Conservation (phyloP, 177 flowering plant species). For the Vitis hybrid region DNA sequence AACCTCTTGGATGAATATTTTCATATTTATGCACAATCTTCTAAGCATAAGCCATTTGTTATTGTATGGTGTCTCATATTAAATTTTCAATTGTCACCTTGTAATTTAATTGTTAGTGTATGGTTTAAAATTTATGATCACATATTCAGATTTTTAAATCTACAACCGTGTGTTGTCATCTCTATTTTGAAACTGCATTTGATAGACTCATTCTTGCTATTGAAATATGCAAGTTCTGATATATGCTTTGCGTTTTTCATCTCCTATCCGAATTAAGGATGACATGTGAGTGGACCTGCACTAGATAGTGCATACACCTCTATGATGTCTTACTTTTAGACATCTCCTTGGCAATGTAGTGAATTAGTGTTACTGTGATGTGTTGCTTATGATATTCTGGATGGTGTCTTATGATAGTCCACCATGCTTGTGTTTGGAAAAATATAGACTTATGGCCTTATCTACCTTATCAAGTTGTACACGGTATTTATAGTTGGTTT, state of each 20-base stretch:
- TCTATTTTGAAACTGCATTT: background rate
- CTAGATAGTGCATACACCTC: background rate
- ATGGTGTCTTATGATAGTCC: background rate
- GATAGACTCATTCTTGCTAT: background rate
- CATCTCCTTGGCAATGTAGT: no score
- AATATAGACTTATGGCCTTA: background rate
- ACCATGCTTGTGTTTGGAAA: background rate
- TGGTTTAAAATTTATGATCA: no score
- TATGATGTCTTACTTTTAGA: background rate
- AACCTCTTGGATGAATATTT: no score
- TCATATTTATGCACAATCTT: no score
- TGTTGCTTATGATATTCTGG: background rate
- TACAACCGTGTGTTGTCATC: no score
- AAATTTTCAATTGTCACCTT: no score
- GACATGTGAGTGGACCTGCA: slow-evolving; percentile 65
- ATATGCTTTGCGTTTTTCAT: slow-evolving; percentile 90
- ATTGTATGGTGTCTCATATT: no score
- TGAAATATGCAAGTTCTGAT: slow-evolving; percentile 66
- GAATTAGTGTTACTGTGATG: no score
- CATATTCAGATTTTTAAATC: no score
- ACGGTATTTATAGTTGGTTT: background rate
- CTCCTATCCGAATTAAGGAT: slow-evolving; percentile 75
- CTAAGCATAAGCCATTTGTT: no score
- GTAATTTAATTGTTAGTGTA: no score
- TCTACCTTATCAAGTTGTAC: background rate